Evolutionary conservation across 1,284 basidiomycete species (phyloP), one percentile per base, ranked within the genome.

Genomic region (Malassezia slooffiae): DNA sequence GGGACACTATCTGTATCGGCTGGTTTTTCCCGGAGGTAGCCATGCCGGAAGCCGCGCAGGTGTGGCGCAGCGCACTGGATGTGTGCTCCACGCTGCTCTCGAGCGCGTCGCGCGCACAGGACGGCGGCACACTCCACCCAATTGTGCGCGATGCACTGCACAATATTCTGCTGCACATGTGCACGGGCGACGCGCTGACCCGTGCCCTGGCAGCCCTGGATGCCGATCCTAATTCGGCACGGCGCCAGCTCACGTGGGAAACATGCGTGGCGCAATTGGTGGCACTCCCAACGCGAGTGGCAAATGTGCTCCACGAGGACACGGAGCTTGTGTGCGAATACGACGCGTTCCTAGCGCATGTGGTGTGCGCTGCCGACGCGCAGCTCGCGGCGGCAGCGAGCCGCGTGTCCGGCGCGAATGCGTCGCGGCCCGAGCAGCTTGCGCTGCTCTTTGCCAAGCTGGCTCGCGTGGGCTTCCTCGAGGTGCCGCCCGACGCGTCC

Each of bases 201-300:
- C 21, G 19, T 15, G 12, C 31, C 4, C 27, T 47, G 13, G 6
- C 10, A 8, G 45, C 34, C 5, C n/a, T 16, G 22, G 23, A 19
- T 3, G 15, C 20, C 12, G 39, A 36, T 30, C 34, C 38, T 16
- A 16, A 30, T 10, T 22, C 29, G 2, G 39, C 45, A 15, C 20
- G 13, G 13, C 34, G 39, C n/a, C 39, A 47, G 21, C 7, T 38
- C 10, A 8, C 4, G 17, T 48, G 46, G 46, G 11, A 13, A 6
- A 41, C 41, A 9, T 16, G n/a, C 4, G 34, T 37, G 19, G 31
- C 40, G 5, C 29, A 38, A 17, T 26, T 42, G 21, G 21, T 31
- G 4, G 36, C 27, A 8, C 36, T 48, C 31, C 46, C 46, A 17
- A 38, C 36, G 31, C 46, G 46, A 19, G 41, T 41, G 9, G 40